Evolutionary conservation across 352 stramenopile genomes (phyloP).

Genomic region (Globisporangium nunn): DNA sequence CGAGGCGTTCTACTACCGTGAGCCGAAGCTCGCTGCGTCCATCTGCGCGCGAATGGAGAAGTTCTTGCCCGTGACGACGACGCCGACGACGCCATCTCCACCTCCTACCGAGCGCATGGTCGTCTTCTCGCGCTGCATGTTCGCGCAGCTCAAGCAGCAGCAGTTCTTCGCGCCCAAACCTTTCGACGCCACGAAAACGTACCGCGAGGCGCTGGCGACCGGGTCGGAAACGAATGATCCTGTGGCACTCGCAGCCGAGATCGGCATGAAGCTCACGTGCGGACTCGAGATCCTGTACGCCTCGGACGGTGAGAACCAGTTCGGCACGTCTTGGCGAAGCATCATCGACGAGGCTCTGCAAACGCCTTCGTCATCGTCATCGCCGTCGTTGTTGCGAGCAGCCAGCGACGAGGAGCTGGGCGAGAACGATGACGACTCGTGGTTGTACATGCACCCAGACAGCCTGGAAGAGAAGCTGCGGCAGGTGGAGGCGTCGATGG

Average conservation of each 20-base stretch:
- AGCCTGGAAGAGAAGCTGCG: conserved; percentile 62
- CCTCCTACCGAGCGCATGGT: conserved; percentile 25
- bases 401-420: conserved; percentile 7
- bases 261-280: conserved; percentile 75
- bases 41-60: conserved; percentile 49
- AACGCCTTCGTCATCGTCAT: not conserved
- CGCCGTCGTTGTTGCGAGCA: no score
- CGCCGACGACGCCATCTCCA: no score
- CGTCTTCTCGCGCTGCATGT: conserved; percentile 76
- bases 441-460: conserved; percentile 73
- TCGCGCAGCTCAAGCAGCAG: conserved; percentile 78
- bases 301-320: conserved; percentile 32
- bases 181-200: conserved; percentile 25
- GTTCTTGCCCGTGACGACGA: conserved; percentile 23
- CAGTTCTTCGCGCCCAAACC: conserved; percentile 54
- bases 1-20: conserved; percentile 74
- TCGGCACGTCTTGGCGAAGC: conserved; percentile 27
- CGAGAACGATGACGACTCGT: conserved; percentile 65
- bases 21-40: conserved; percentile 34
- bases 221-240: not conserved
- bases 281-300: conserved; percentile 69
- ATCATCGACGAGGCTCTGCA: conserved; percentile 28
- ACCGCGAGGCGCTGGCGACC: conserved; percentile 15
- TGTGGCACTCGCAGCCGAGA: conserved; percentile 26
- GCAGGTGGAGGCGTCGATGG: conserved; percentile 10